A percentile compares a stretch with the other conserved stretches of the same genome.
Evolutionary conservation across 805 yeast species (phyloP).

Genomic region (Komagataella kurtzmanii): DNA sequence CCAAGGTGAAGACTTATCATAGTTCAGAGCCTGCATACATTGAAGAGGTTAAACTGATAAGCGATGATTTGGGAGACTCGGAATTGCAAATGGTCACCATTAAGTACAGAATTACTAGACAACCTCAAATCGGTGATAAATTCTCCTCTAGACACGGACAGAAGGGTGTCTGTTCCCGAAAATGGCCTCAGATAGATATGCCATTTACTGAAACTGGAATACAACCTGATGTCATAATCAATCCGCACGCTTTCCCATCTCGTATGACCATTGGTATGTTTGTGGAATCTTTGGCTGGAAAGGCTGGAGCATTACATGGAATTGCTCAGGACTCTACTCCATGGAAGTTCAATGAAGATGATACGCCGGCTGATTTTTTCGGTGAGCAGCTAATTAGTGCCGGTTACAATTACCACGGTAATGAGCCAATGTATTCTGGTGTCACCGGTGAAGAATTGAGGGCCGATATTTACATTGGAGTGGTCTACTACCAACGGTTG

Average conservation of each 20-base stretch:
- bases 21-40: constrained; percentile 90
- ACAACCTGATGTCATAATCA: constrained; percentile 94
- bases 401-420: constrained; percentile 96
- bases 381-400: constrained; percentile 83
- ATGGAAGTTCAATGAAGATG: constrained; percentile 82
- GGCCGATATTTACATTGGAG: constrained; percentile 92
- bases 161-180: constrained; percentile 96
- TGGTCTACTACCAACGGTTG: constrained; percentile 94
- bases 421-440: constrained; percentile 98
- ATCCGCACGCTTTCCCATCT: constrained; percentile 99
- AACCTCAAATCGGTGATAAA: constrained; percentile 94
- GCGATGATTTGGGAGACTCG: constrained; percentile 63
- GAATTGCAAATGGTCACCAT: constrained; percentile 81
- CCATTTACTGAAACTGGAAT: constrained; percentile 95
- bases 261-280: constrained; percentile 99
- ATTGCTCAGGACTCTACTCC: constrained; percentile 96
- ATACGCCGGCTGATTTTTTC: constrained; percentile 94
- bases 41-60: constrained; percentile 86
- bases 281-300: constrained; percentile 96
- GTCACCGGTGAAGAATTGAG: constrained; percentile 96
- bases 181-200: constrained; percentile 95
- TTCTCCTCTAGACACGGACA: constrained; percentile 97
- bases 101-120: constrained; percentile 82
- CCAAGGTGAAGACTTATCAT: constrained; percentile 86
- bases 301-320: constrained; percentile 96